Conservation (phyloP, 208 protist species). For the Acanthamoeba castellanii region DNA sequence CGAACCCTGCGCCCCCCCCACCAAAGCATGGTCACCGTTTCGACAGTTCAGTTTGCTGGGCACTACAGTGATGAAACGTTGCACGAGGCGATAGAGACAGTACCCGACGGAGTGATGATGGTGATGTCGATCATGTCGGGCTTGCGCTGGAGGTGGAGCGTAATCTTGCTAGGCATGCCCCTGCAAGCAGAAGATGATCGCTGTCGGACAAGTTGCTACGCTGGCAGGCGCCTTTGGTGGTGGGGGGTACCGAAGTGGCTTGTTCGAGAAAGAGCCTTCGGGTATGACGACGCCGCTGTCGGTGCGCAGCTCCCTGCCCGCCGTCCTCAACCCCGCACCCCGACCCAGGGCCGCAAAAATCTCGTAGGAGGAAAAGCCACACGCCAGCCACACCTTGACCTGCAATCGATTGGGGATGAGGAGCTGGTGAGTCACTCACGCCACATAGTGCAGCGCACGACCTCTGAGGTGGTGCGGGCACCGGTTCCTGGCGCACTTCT, state of each 20-base stretch:
- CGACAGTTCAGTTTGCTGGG: background rate
- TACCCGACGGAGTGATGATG: slow-evolving; percentile 1
- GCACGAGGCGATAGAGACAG: background rate
- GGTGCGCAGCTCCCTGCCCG: background rate
- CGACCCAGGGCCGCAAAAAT: background rate
- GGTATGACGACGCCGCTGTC: background rate
- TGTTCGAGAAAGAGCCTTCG: background rate
- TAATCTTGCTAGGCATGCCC: background rate
- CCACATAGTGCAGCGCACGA: too few species aligned
- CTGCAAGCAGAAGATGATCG: background rate
- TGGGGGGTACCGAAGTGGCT: background rate
- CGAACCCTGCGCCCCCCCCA: background rate
- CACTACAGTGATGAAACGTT: background rate
- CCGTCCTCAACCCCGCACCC: background rate
- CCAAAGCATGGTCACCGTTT: background rate
- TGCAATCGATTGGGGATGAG: background rate
- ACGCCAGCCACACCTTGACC: background rate
- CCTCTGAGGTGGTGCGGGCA: background rate
- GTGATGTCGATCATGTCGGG: slow-evolving; percentile 1
- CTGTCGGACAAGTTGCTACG: background rate
- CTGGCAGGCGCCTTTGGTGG: too few species aligned
- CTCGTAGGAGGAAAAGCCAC: background rate
- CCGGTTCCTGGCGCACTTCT: background rate
- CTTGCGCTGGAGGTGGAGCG: background rate
- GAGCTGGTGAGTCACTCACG: background rate